Percentiles rank a stretch among this genome's conserved stretches.
These are phyloP conservation scores for Neophaeococcomyces mojaviensis DNA, from an alignment of 2,329 filamentous ascomycete species.

Conservation along the genomic window DNA sequence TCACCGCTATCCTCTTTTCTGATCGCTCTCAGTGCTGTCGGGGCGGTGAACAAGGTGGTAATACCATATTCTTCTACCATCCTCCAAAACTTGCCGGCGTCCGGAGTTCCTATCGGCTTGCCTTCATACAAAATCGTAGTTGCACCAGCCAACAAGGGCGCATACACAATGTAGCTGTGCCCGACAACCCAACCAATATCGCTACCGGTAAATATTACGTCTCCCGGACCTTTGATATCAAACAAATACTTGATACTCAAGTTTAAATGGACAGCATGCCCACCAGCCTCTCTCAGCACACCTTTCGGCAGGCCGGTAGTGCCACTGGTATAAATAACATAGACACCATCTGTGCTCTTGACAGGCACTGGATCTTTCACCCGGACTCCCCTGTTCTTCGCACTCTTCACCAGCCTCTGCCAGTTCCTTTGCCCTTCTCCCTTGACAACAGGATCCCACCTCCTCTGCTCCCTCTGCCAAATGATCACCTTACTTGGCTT, in stretches of 20 bases:
- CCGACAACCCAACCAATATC: constrained; percentile 90
- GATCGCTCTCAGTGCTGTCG: constrained; percentile 79
- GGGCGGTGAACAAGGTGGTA: constrained; percentile 77
- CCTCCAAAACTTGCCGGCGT: constrained; percentile 82
- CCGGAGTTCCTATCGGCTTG: constrained; percentile 84
- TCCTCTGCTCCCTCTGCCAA: constrained; percentile 72
- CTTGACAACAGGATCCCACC: constrained; percentile 64
- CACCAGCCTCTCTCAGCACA: constrained; percentile 72
- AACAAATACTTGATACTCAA: constrained; percentile 78
- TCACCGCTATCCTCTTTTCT: constrained; percentile 77
- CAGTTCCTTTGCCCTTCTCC: constrained; percentile 67
- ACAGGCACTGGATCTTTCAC: constrained; percentile 67
- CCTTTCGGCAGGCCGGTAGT: constrained; percentile 80
- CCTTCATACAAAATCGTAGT: constrained; percentile 86
- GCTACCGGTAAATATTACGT: constrained; percentile 71
- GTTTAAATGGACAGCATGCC: constrained; percentile 78
- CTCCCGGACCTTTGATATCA: constrained; percentile 71
- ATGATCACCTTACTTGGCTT: constrained; percentile 69
- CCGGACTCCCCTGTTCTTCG: constrained; percentile 56
- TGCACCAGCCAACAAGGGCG: constrained; percentile 74
- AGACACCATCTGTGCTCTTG: constrained; percentile 69
- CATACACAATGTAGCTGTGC: constrained; percentile 82
- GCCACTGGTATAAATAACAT: constrained; percentile 82
- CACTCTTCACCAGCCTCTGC: constrained; percentile 68
- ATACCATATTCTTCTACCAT: constrained; percentile 76